Percentiles rank a stretch among this genome's conserved stretches.
Conservation (phyloP, 495 filamentous ascomycete genomes). For the Daldinia caldariorum region DNA sequence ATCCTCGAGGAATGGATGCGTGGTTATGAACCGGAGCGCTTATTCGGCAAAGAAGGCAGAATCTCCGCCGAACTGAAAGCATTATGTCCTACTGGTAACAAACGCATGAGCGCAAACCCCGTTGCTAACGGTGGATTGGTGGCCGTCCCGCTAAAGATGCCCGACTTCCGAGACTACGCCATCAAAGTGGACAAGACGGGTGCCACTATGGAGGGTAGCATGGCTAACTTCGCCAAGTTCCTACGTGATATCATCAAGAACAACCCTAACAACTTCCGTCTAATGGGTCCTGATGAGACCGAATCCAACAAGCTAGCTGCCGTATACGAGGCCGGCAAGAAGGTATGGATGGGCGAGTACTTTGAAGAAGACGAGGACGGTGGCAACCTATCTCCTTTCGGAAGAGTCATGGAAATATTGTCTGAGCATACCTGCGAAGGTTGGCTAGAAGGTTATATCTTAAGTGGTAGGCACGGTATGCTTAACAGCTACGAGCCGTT, state of each 20-base stretch:
- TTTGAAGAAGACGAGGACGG: slow-evolving; percentile 76
- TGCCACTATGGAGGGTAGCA: slow-evolving; percentile 62
- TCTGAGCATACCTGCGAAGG: slow-evolving; percentile 80
- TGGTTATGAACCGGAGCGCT: slow-evolving; percentile 71
- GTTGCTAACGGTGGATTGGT: slow-evolving; percentile 74
- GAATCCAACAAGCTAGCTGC: slow-evolving; percentile 76
- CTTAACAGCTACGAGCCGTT: slow-evolving; percentile 83
- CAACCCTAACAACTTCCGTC: slow-evolving; percentile 71
- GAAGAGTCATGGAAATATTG: slow-evolving; percentile 81
- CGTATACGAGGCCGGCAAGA: slow-evolving; percentile 75
- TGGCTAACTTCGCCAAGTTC: slow-evolving; percentile 71
- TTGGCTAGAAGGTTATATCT: slow-evolving; percentile 79
- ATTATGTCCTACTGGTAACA: slow-evolving; percentile 67
- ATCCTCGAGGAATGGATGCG: slow-evolving; percentile 75
- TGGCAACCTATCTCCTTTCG: slow-evolving; percentile 69
- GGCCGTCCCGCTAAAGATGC: slow-evolving; percentile 68
- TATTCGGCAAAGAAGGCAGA: slow-evolving; percentile 67
- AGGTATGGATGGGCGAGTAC: slow-evolving; percentile 79
- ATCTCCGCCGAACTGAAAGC: slow-evolving; percentile 67
- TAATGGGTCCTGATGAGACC: slow-evolving; percentile 80
- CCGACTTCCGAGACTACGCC: slow-evolving; percentile 71
- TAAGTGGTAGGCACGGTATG: slow-evolving; percentile 74
- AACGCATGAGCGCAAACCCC: slow-evolving; percentile 77
- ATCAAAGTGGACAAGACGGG: slow-evolving; percentile 65
- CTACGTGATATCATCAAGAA: slow-evolving; percentile 68